Conservation (phyloP, 2,329 filamentous ascomycete genomes). For the Didymellaceae sp. region DNA sequence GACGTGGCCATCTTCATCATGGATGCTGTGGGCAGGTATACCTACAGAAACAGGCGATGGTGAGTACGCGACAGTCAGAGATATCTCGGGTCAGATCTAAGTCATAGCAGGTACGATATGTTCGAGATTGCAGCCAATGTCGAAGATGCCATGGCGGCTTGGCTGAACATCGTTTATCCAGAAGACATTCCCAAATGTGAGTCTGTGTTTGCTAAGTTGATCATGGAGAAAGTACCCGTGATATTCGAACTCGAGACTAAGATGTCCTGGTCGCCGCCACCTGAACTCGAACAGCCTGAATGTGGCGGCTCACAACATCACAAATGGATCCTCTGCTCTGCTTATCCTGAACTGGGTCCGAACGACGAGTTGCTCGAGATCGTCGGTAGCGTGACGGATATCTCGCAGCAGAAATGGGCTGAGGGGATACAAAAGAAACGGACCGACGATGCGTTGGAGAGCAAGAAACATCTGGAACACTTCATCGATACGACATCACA, state of each 20-base stretch:
- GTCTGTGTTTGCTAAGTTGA: constrained; percentile 38
- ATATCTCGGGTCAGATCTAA: neutral
- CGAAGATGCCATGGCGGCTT: constrained; percentile 29
- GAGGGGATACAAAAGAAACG: constrained; percentile 43
- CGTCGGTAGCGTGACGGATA: constrained; percentile 47
- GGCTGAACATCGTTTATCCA: constrained; percentile 34
- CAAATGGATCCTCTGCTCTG: constrained; percentile 42
- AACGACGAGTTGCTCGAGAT: constrained; percentile 38
- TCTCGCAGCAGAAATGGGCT: constrained; percentile 47
- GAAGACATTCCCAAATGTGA: constrained; percentile 46
- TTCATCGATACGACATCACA: constrained; percentile 48
- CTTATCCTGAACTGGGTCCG: constrained; percentile 33
- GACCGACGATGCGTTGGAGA: constrained; percentile 39
- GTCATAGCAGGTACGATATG: constrained; percentile 28
- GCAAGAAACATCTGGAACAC: constrained; percentile 43
- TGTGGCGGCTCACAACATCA: constrained; percentile 23
- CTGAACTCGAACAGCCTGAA: constrained; percentile 20
- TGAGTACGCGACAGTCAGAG: constrained; percentile 10
- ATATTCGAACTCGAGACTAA: constrained; percentile 48
- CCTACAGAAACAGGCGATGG: constrained; percentile 52
- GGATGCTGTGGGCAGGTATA: constrained; percentile 41
- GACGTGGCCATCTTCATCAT: constrained; percentile 53
- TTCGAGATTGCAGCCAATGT: constrained; percentile 29
- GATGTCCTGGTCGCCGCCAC: constrained; percentile 43
- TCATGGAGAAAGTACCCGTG: constrained; percentile 41